Conservation (phyloP, 345 rosid genomes). For the Lenwebbia sp. region DNA sequence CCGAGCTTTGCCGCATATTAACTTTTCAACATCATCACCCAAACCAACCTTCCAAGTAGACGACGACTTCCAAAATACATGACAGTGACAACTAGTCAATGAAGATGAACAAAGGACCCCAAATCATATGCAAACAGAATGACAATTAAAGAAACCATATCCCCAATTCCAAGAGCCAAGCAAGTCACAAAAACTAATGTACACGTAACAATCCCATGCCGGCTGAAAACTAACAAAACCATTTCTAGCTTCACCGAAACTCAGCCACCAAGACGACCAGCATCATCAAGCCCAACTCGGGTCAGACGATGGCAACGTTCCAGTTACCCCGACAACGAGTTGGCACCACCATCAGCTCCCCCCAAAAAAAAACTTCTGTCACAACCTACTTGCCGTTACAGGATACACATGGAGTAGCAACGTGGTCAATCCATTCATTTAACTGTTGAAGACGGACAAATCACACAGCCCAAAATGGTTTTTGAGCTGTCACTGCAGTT, state of each 20-base stretch:
- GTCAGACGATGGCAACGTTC: neutral
- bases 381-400: neutral
- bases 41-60: neutral
- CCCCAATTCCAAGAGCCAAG: neutral
- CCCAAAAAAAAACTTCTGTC: neutral
- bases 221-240: neutral
- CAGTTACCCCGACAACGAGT: neutral
- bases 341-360: neutral
- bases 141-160: neutral
- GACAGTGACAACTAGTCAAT: neutral
- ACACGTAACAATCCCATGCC: neutral
- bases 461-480: slow-evolving; percentile 70
- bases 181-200: neutral
- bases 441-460: neutral
- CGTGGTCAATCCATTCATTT: neutral
- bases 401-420: neutral
- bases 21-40: neutral
- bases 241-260: neutral
- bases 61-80: neutral
- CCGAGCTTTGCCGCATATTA: neutral
- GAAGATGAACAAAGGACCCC: neutral
- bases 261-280: neutral
- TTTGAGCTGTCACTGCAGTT: slow-evolving; percentile 6
- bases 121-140: neutral
- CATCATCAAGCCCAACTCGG: neutral